phyloP scores from a whole-genome alignment of 140 eudicot species.

The Bidens hawaiensis region DNA sequence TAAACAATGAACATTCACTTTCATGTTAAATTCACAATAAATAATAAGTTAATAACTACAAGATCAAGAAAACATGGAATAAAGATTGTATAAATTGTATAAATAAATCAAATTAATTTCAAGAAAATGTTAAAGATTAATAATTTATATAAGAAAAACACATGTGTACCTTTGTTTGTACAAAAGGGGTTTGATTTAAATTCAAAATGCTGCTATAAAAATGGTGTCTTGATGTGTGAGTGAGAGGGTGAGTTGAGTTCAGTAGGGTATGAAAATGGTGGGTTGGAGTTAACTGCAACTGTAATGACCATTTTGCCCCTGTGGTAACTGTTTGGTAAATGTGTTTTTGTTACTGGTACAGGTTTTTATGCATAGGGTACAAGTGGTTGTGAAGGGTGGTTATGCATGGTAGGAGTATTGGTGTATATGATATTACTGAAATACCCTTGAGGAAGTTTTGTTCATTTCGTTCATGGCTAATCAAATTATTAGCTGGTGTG shows the following conservation, averaged over 20 bases:
- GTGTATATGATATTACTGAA: constrained; percentile 11
- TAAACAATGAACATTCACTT: constrained; percentile 28
- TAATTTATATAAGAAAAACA: too few relatives aligned
- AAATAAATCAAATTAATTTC: constrained; percentile 13
- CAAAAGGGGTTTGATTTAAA: constrained; percentile 24
- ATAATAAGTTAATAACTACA: background rate
- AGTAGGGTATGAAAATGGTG: constrained; percentile 33
- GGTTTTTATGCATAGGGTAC: constrained; percentile 11
- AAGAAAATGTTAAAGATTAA: background rate
- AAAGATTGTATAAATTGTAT: too few relatives aligned
- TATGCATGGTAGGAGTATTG: background rate
- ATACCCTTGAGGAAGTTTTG: constrained; percentile 17
- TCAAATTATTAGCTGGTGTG: constrained; percentile 32
- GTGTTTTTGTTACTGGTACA: constrained; percentile 8
- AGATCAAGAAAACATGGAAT: constrained; percentile 20
- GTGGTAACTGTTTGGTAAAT: constrained; percentile 13
- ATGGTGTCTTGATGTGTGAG: constrained; percentile 28
- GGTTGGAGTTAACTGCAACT: constrained; percentile 6
- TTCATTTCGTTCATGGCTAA: constrained; percentile 17
- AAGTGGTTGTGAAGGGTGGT: background rate
- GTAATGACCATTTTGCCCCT: constrained; percentile 11
- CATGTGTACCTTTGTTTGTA: constrained; percentile 13
- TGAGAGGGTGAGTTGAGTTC: background rate
- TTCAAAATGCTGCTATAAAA: constrained; percentile 29
- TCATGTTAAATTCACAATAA: constrained; percentile 10